Base-by-base conservation (phyloP, 805 yeast genomes). In the Yamadazyma akitaensis region DNA sequence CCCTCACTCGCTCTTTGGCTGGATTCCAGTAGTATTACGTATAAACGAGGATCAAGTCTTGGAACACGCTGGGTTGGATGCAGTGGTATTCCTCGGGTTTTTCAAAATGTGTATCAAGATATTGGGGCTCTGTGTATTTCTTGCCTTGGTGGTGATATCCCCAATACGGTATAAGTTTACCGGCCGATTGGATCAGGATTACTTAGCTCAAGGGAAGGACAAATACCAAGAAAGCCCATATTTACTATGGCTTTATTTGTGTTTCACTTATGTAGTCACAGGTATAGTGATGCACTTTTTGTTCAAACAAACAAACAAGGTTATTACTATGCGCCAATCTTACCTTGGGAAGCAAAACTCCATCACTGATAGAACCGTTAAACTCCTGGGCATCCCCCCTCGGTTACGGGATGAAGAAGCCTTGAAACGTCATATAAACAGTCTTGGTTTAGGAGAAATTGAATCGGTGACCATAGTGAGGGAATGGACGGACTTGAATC, bases 61-160 rank as follows among this genome's bases (percentile, higher is more conserved):
- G 42, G 92, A 89, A 50, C 85, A 84, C 58, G 96, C 97, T 2
- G 99, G 99, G 0, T 67, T 92, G 37, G 99, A 92, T 67, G 97
- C 97, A 0, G 90, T 79, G 66, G 98, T 94, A 40, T 92, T 88
- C 59, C 67, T 92, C 28, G 90, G 90, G 3, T 91, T 92, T 62
- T 94, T 94, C 76, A 84, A 87, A 50, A 88, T 90, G 87, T 79
- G 94, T 50, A 87, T 91, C 41, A 80, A 81, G 60, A 69, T 88
- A 8, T 64, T 92, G 19, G 65, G 79, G 2, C 66, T 79, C 1
- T 84, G 90, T 58, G 76, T 88, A 40, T 48, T 87, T 2, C 80
- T 88, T 56, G 90, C 96, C 1, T 68, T 86, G 9, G 68, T 81
- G 5, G 75, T 92, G 2, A 85, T 92, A 17, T 85, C 96, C 0